A percentile compares a stretch with the other conserved stretches of the same genome.
Conservation (phyloP, 2,329 filamentous ascomycete species). For the Calonectria pseudoturangicola region DNA sequence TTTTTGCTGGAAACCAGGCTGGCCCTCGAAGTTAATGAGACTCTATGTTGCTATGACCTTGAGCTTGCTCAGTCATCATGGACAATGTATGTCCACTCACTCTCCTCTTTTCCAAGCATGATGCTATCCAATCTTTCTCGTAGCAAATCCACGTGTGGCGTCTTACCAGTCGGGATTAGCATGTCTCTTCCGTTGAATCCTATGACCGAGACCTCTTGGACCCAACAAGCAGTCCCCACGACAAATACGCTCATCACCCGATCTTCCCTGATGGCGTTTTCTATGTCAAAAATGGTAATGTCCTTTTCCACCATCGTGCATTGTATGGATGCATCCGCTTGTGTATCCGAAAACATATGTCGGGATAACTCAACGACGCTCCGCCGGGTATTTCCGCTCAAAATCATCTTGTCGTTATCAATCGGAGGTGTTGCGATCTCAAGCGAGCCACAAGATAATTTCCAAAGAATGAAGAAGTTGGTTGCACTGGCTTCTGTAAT, state of each 20-base stretch:
- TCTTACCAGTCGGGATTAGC: too few relatives aligned
- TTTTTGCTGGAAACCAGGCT: too few relatives aligned
- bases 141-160: too few relatives aligned
- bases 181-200: too few relatives aligned
- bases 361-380: neutral
- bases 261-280: neutral
- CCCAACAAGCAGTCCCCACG: neutral
- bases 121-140: too few relatives aligned
- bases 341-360: neutral
- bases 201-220: neutral
- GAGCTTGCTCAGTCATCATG: too few relatives aligned
- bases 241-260: constrained; percentile 1
- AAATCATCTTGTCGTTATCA: neutral
- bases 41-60: too few relatives aligned
- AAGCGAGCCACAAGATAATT: neutral
- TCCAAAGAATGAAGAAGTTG: constrained; percentile 33
- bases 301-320: neutral
- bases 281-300: neutral
- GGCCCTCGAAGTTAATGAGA: too few relatives aligned
- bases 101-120: too few relatives aligned
- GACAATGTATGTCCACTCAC: too few relatives aligned
- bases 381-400: neutral
- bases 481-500: constrained; percentile 37
- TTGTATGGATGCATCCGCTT: too few relatives aligned
- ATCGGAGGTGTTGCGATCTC: neutral